Base-by-base conservation (phyloP, 495 filamentous ascomycete species). In the Talaromyces trachyspermus region DNA sequence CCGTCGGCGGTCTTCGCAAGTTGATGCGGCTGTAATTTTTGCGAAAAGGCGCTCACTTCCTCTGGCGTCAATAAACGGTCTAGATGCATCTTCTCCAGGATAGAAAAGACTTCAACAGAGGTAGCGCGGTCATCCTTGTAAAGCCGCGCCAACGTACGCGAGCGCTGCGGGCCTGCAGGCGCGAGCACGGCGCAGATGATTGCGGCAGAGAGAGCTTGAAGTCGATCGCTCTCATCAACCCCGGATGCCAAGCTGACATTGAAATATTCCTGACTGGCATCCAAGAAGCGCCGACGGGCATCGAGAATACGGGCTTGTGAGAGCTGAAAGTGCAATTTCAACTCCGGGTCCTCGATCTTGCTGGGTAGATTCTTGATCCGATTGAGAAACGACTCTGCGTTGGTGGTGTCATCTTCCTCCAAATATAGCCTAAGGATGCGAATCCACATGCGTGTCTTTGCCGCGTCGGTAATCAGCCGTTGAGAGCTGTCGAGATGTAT, bases 41-140 rank as follows among this genome's bases (percentile, higher is more conserved):
- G 70, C 0, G 89, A 82, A 57, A 98, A 98, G 36, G 86, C 84
- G 10, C 78, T 76, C 14, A 96, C 89, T 64, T 98, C 92, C 15
- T 77, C 79, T 2, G 84, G 77, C 6, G 74, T 77, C 11, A 98
- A 72, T 3, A 98, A 71, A 4, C 92, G 80, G 64, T 97, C 89
- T 22, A 98, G 76, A 61, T 95, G 94, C 80, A 98, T 96, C 69
- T 97, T 97, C 72, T 97, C 94, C 17, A 98, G 71, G 44, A 98
- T 96, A 33, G 77, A 73, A 56, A 85, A 91, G 61, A 96, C 88
- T 5, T 84, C 80, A 2, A 90, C 76, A 37, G 80, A 76, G 2
- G 76, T 66, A 0, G 87, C 77, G 15, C 92, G 80, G 38, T 97
- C 94, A 58, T 98, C 92, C 63, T 95, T 96, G 74, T 95, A 96